Evolutionary conservation across 768 basidiomycete genomes (phyloP).

Genomic region (Leccinellum rugosiceps): DNA sequence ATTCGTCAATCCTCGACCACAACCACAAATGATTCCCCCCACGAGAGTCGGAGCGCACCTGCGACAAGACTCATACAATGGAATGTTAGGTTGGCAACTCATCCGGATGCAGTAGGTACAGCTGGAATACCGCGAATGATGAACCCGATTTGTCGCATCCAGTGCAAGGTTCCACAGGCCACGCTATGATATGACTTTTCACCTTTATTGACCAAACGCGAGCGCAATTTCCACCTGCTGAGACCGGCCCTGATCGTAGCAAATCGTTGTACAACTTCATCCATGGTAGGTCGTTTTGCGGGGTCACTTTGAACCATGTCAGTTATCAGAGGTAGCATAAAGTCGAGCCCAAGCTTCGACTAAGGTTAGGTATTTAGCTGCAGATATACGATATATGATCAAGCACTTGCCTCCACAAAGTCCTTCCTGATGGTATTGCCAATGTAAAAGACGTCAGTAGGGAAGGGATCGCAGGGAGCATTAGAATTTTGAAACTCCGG

Average conservation of each 20-base stretch:
- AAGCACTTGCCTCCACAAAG: neutral
- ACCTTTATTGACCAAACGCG: constrained; percentile 14
- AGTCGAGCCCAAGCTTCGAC: constrained; percentile 19
- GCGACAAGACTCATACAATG: too few species aligned
- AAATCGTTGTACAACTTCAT: constrained; percentile 23
- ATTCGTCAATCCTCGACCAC: too few species aligned
- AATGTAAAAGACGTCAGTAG: neutral
- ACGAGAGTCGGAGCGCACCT: neutral
- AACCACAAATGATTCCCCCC: neutral
- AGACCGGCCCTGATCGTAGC: constrained; percentile 4
- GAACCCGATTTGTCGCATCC: constrained; percentile 23
- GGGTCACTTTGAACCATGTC: constrained; percentile 41
- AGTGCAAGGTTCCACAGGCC: constrained; percentile 13
- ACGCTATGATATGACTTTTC: constrained; percentile 1
- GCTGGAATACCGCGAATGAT: constrained; percentile 16
- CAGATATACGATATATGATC: neutral
- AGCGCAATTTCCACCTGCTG: constrained; percentile 26
- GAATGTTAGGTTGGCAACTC: neutral
- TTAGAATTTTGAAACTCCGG: neutral
- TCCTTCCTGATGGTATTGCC: neutral
- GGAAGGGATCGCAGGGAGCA: neutral
- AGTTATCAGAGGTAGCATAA: constrained; percentile 32
- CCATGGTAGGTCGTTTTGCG: constrained; percentile 34
- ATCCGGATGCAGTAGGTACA: constrained; percentile 9
- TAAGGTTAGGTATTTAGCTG: neutral